Percentiles rank a stretch among this genome's conserved stretches.
phyloP scores from a whole-genome alignment of 73 alveolate genomes.

The Paramecium caudatum region DNA sequence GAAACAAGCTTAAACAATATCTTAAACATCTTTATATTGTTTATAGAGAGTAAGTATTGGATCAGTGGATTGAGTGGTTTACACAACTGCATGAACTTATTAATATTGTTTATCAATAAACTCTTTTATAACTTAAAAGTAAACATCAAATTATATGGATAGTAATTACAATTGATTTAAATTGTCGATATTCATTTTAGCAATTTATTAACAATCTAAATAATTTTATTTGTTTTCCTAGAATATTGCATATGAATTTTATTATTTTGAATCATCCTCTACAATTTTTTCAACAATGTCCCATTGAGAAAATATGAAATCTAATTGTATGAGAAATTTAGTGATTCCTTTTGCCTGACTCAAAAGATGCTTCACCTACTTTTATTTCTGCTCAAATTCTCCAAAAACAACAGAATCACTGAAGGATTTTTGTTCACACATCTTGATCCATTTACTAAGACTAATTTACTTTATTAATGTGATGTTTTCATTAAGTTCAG shows the following conservation, averaged over 20 bases:
- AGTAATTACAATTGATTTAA: background rate
- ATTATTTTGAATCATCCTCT: background rate
- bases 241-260: background rate
- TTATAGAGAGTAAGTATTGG: background rate
- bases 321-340: background rate
- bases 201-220: background rate
- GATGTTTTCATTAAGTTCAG: background rate
- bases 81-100: background rate
- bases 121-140: background rate
- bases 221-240: background rate
- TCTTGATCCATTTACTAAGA: slow-evolving; percentile 3
- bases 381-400: slow-evolving; percentile 31
- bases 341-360: background rate
- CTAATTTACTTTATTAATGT: background rate
- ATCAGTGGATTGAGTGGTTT: background rate
- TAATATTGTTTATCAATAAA: background rate
- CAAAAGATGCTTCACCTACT: background rate
- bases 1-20: background rate
- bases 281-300: background rate
- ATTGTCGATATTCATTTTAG: background rate
- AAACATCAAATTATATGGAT: background rate
- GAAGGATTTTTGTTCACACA: background rate
- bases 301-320: slow-evolving; percentile 28
- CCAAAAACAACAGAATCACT: slow-evolving; percentile 24
- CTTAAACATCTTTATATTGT: slow-evolving; percentile 14